Conservation (phyloP, 2,329 filamentous ascomycete species). For the Plenodomus tracheiphilus region DNA sequence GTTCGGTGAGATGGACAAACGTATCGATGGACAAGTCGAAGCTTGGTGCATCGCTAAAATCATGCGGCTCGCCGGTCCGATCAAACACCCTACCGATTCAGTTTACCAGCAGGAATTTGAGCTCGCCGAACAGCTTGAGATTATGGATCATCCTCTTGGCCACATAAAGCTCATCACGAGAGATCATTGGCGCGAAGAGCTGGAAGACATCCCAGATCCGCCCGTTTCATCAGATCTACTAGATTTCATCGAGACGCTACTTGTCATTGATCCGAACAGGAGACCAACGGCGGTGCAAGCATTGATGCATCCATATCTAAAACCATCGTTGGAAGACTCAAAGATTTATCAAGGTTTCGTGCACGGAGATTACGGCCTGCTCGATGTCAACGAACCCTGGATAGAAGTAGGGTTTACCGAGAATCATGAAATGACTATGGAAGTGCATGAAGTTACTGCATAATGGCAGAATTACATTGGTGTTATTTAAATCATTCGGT, state of each 20-base stretch:
- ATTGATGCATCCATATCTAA: conserved; percentile 11
- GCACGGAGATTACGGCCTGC: too few species aligned
- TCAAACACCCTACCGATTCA: conserved; percentile 12
- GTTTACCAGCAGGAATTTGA: conserved; percentile 11
- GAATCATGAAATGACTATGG: too few species aligned
- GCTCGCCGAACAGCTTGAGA: conserved; percentile 4
- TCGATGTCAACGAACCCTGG: too few species aligned
- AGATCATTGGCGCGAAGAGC: conserved; percentile 6
- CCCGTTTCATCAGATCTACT: conserved; percentile 8
- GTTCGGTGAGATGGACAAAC: conserved; percentile 21
- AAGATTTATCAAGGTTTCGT: too few species aligned
- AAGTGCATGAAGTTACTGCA: too few species aligned
- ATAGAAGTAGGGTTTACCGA: too few species aligned
- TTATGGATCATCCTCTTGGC: conserved; percentile 5
- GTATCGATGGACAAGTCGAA: conserved; percentile 18
- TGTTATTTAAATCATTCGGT: too few species aligned
- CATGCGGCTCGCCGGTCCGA: conserved; percentile 16
- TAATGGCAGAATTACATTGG: too few species aligned
- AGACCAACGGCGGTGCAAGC: conserved; percentile 12
- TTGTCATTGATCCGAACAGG: conserved; percentile 10
- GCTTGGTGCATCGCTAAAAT: conserved; percentile 29
- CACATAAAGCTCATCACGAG: conserved; percentile 5
- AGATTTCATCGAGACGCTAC: conserved; percentile 15
- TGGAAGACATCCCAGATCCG: conserved; percentile 5
- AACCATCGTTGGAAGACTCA: background rate